Conservation (phyloP, 1,284 basidiomycete genomes). For the Boletus chippewaensis region DNA sequence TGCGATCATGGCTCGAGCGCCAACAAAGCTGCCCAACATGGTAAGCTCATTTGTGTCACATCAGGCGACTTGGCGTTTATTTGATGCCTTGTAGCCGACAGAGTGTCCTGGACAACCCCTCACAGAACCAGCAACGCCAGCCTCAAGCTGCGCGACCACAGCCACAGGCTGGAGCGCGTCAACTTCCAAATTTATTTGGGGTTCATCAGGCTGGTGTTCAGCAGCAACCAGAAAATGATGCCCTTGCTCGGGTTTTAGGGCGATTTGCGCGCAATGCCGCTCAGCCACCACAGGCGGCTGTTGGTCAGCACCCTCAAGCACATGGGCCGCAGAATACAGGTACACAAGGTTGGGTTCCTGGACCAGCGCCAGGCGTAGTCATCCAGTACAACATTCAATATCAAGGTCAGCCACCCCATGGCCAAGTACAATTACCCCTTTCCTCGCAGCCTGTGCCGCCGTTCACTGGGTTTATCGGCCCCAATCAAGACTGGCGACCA, state of each 20-base stretch:
- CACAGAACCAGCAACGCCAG: slow-evolving; percentile 30
- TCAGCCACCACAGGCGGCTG: slow-evolving; percentile 24
- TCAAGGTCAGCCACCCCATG: slow-evolving; percentile 31
- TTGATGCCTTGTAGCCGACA: slow-evolving; percentile 54
- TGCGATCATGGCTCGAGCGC: slow-evolving; percentile 95
- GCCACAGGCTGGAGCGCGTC: slow-evolving; percentile 27
- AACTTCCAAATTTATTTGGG: slow-evolving; percentile 28
- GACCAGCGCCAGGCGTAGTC: slow-evolving; percentile 37
- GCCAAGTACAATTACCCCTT: slow-evolving; percentile 23
- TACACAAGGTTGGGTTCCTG: slow-evolving; percentile 29
- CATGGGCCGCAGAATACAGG: slow-evolving; percentile 22
- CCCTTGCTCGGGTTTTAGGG: slow-evolving; percentile 40
- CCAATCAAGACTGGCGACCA: slow-evolving; percentile 55
- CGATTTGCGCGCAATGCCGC: slow-evolving; percentile 41
- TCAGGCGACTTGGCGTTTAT: slow-evolving; percentile 11
- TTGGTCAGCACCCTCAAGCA: slow-evolving; percentile 17
- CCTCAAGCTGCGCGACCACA: slow-evolving; percentile 35
- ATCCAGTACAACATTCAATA: slow-evolving; percentile 57
- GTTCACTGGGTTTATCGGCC: slow-evolving; percentile 54
- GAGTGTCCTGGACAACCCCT: slow-evolving; percentile 66
- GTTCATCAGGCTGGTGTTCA: slow-evolving; percentile 25
- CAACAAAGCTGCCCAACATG: slow-evolving; percentile 97
- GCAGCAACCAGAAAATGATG: slow-evolving; percentile 34
- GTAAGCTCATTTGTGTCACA: slow-evolving; percentile 41
- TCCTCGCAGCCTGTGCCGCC: slow-evolving; percentile 38